phyloP scores from a whole-genome alignment of 331 rosid species.

The Stylosanthes scabra region DNA sequence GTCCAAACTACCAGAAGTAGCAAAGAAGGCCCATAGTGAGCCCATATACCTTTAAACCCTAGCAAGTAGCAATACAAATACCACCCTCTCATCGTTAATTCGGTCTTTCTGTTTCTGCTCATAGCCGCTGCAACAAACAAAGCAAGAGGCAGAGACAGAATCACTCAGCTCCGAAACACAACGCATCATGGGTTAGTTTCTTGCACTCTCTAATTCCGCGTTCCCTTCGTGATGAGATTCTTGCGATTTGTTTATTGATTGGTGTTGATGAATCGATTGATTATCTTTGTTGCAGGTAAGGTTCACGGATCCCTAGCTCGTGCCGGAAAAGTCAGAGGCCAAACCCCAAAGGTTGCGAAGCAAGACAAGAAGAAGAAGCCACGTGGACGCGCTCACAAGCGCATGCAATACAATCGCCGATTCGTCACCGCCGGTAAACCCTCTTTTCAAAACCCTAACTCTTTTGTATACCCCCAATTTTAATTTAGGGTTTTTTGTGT shows the following conservation, averaged over 20 bases:
- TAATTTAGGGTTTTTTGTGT: too few relatives aligned
- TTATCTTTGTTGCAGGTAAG: slow-evolving; percentile 36
- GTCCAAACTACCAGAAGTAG: too few relatives aligned
- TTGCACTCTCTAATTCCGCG: neutral
- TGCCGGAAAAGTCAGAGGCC: slow-evolving; percentile 52
- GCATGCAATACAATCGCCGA: slow-evolving; percentile 56
- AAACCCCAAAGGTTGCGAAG: slow-evolving; percentile 51
- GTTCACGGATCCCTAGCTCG: slow-evolving; percentile 55
- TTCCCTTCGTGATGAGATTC: neutral
- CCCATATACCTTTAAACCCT: slow-evolving; percentile 35
- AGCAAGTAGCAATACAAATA: slow-evolving; percentile 35
- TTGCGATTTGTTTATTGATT: neutral
- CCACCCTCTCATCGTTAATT: fast-evolving
- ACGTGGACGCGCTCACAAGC: slow-evolving; percentile 54
- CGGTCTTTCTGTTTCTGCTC: too few relatives aligned
- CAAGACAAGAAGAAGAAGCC: slow-evolving; percentile 58
- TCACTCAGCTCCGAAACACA: neutral
- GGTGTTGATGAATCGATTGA: neutral
- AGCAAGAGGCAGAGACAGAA: neutral
- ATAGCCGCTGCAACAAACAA: slow-evolving; percentile 33
- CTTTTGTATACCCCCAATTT: neutral
- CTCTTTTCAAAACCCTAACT: neutral
- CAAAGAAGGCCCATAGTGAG: neutral
- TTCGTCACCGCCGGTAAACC: slow-evolving; percentile 54
- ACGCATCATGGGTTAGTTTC: neutral